Percentiles rank a stretch among this genome's conserved stretches.
phyloP scores from a whole-genome alignment of 2,329 filamentous ascomycete genomes.

The Curvularia hawaiiensis region DNA sequence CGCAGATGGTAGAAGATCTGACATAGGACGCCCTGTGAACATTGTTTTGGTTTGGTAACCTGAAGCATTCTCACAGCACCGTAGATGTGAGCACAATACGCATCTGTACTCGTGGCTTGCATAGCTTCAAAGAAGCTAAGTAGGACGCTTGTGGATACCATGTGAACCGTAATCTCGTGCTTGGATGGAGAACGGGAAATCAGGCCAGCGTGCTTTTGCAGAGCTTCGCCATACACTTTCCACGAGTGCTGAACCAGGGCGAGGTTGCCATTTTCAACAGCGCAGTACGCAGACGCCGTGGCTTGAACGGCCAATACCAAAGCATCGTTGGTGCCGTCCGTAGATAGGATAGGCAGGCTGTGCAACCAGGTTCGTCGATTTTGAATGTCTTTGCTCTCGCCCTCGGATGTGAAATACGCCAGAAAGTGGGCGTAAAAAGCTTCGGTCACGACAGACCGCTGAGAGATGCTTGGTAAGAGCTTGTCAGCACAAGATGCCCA shows the following conservation, averaged over 20 bases:
- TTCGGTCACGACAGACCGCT: conserved; percentile 24
- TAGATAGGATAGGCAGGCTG: conserved; percentile 28
- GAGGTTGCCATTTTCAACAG: conserved; percentile 26
- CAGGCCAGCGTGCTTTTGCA: conserved; percentile 26
- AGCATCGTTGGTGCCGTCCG: conserved; percentile 31
- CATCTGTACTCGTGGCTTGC: conserved; percentile 34
- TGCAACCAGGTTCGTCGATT: conserved; percentile 39
- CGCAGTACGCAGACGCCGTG: conserved; percentile 37
- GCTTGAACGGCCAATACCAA: conserved; percentile 35
- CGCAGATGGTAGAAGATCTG: conserved; percentile 41
- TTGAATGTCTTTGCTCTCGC: conserved; percentile 29
- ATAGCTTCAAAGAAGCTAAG: conserved; percentile 42
- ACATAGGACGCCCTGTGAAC: conserved; percentile 32
- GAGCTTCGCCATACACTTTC: conserved; percentile 35
- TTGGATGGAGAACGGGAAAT: conserved; percentile 16
- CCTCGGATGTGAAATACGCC: conserved; percentile 31
- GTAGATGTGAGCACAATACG: conserved; percentile 37
- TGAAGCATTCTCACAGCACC: conserved; percentile 39
- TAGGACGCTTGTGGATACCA: conserved; percentile 39
- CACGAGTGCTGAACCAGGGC: conserved; percentile 27
- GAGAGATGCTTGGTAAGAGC: conserved; percentile 19
- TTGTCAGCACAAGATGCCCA: neutral
- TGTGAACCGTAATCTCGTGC: conserved; percentile 32
- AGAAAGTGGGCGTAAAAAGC: conserved; percentile 39
- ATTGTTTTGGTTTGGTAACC: conserved; percentile 32